Conservation (phyloP, 1,284 basidiomycete genomes). For the Heterobasidion annosum region DNA sequence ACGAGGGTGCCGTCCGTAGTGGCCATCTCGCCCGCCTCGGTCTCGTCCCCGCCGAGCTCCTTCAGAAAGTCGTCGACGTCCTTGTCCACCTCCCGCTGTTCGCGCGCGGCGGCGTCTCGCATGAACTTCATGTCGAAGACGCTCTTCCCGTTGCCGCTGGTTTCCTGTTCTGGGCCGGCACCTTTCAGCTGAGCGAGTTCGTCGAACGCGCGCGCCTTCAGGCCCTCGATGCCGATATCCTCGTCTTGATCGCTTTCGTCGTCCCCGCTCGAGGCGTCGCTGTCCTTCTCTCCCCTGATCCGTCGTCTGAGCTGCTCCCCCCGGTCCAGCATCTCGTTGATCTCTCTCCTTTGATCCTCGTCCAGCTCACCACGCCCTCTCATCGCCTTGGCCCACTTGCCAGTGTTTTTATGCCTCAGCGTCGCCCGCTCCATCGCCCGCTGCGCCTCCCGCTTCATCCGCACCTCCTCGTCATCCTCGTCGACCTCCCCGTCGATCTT, state of each 20-base stretch:
- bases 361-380: conserved; percentile 53
- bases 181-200: conserved; percentile 50
- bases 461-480: conserved; percentile 46
- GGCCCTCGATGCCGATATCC: conserved; percentile 27
- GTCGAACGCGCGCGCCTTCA: conserved; percentile 65
- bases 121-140: conserved; percentile 95
- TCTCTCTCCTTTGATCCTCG: conserved; percentile 59
- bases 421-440: conserved; percentile 83
- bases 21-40: conserved; percentile 25
- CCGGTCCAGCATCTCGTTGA: conserved; percentile 72
- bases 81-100: conserved; percentile 46
- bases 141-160: conserved; percentile 42
- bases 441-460: conserved; percentile 67
- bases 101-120: conserved; percentile 77
- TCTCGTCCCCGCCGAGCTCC: conserved; percentile 47
- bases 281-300: conserved; percentile 55
- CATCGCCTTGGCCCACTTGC: conserved; percentile 76
- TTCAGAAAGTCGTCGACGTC: conserved; percentile 63
- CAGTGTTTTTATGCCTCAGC: conserved; percentile 74
- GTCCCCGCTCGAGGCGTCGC: conserved; percentile 32
- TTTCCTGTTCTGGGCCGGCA: conserved; percentile 19
- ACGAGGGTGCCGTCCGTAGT: conserved; percentile 25
- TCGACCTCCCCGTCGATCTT: conserved; percentile 40
- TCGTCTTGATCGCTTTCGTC: conserved; percentile 37
- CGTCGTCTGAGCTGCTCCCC: conserved; percentile 64